phyloP scores from a whole-genome alignment of 345 rosid species.

The Brassica rapa region DNA sequence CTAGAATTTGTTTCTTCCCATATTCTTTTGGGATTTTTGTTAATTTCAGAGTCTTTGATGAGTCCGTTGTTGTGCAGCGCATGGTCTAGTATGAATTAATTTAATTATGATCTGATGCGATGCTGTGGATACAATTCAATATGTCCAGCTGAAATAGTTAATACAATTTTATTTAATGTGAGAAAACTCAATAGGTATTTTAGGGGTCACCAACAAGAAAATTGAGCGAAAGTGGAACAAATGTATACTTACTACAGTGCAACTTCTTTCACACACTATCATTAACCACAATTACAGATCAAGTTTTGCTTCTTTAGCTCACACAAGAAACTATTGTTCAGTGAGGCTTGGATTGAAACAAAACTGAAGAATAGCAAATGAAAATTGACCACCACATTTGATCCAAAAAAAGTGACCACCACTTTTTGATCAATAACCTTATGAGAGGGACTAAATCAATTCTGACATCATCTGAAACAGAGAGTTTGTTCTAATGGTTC shows the following conservation, averaged over 20 bases:
- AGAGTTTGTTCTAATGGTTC: not conserved
- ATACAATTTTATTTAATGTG: not conserved
- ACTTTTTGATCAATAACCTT: not conserved
- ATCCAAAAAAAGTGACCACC: not conserved
- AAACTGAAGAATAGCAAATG: not conserved
- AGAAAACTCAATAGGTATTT: not conserved
- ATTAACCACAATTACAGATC: not conserved
- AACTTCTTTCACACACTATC: slow-evolving; percentile 9
- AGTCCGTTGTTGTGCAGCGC: not conserved
- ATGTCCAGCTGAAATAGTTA: not conserved
- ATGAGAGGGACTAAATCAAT: not conserved
- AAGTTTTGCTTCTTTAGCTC: slow-evolving; percentile 22
- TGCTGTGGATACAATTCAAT: not conserved
- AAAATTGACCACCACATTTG: not conserved
- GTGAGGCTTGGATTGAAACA: not conserved
- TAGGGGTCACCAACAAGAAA: not conserved
- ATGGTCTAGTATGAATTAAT: not conserved
- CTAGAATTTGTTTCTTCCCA: not conserved
- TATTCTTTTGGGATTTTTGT: slow-evolving; percentile 2
- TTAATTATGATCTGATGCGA: not conserved
- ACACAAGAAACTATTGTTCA: slow-evolving; percentile 5
- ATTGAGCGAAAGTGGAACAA: not conserved
- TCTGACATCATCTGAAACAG: not conserved
- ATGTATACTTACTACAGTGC: not conserved
- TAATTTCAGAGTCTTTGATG: slow-evolving; percentile 7